These are phyloP conservation scores for Jatropha curcas DNA, from an alignment of 345 rosid species.

Conservation along the genomic window DNA sequence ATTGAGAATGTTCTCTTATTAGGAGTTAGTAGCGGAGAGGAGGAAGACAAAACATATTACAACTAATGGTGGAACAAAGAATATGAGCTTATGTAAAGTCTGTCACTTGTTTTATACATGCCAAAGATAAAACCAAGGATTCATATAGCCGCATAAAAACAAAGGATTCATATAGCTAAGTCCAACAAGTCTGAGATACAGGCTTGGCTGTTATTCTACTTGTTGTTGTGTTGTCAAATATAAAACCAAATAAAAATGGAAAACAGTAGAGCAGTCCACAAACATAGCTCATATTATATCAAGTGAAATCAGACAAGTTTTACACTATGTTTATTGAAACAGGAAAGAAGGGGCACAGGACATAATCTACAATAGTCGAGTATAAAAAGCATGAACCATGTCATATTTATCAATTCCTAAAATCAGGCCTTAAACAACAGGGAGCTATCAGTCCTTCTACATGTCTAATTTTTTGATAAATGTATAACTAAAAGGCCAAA, in stretches of 20 bases:
- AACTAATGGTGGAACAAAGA: not conserved
- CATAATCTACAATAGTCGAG: not conserved
- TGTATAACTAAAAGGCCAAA: not conserved
- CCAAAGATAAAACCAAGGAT: too few relatives aligned
- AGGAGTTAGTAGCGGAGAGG: not conserved
- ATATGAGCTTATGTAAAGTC: not conserved
- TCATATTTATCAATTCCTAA: not conserved
- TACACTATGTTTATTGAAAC: not conserved
- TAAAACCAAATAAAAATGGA: not conserved
- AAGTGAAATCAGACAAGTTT: not conserved
- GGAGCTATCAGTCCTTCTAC: not conserved
- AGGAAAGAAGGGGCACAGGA: not conserved
- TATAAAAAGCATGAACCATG: not conserved
- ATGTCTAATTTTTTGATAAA: too few relatives aligned
- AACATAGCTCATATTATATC: not conserved
- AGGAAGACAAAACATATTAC: not conserved
- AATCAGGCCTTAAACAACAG: not conserved
- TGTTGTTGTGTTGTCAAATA: too few relatives aligned
- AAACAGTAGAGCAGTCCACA: not conserved
- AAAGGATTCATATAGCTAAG: too few relatives aligned
- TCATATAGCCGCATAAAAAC: too few relatives aligned
- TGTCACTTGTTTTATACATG: not conserved
- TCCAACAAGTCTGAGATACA: too few relatives aligned
- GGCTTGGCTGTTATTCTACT: too few relatives aligned
- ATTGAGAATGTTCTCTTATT: not conserved